Percentiles rank a stretch among this genome's conserved stretches.
phyloP scores from a whole-genome alignment of 2,329 filamentous ascomycete species.

The Clonostachys byssicola region DNA sequence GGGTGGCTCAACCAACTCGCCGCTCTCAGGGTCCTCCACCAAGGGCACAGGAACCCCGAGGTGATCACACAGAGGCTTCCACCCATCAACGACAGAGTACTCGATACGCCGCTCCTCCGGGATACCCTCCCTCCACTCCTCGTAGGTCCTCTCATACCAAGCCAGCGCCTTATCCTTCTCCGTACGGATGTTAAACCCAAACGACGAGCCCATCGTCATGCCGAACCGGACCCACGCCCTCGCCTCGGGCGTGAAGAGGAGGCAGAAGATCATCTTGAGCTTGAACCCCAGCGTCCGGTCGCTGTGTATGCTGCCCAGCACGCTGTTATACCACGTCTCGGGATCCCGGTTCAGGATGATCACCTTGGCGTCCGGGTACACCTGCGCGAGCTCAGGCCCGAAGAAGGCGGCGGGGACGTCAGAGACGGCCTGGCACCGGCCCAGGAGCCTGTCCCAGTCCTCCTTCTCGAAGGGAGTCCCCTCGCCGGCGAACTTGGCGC shows the following conservation, averaged over 20 bases:
- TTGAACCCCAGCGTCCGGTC: constrained; percentile 4
- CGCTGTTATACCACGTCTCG: constrained; percentile 29
- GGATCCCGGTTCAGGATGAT: constrained; percentile 31
- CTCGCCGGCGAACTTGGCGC: constrained; percentile 22
- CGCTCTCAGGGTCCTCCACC: constrained; percentile 19
- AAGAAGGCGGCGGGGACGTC: constrained; percentile 54
- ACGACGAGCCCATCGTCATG: constrained; percentile 15
- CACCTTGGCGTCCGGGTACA: constrained; percentile 28
- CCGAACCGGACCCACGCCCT: constrained; percentile 17
- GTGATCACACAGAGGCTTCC: constrained; percentile 29
- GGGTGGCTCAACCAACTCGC: constrained; percentile 20
- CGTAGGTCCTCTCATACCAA: constrained; percentile 29
- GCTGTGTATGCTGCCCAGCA: constrained; percentile 13
- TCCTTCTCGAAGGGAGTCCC: constrained; percentile 20
- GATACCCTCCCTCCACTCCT: constrained; percentile 25
- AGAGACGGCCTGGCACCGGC: constrained; percentile 43
- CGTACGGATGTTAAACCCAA: constrained; percentile 20
- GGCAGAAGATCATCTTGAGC: constrained; percentile 18
- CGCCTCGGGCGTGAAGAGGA: constrained; percentile 15
- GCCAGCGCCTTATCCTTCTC: constrained; percentile 29
- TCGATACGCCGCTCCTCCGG: constrained; percentile 24
- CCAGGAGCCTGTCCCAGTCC: constrained; percentile 41
- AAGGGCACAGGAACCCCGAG: constrained; percentile 28
- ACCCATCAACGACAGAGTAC: constrained; percentile 23
- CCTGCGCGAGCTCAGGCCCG: constrained; percentile 24